phyloP scores from a whole-genome alignment of 1,284 basidiomycete genomes.

The Cutaneotrichosporon sp. region DNA sequence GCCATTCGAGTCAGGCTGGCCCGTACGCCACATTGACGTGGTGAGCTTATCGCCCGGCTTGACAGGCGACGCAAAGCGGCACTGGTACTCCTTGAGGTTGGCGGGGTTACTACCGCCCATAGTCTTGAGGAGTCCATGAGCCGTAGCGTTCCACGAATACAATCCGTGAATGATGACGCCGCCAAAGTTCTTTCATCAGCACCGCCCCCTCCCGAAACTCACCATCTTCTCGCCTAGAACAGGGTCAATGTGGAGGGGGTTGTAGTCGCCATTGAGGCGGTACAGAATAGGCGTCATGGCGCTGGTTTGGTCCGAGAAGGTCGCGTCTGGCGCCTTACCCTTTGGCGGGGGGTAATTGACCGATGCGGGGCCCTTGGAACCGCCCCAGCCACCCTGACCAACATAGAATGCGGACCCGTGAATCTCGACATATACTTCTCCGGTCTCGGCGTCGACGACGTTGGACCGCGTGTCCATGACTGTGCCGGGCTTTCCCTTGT shows the following conservation, averaged over 20 bases:
- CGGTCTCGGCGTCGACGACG: conserved; percentile 22
- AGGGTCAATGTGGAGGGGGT: conserved; percentile 26
- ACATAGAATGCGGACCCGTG: conserved; percentile 23
- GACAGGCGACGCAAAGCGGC: conserved; percentile 25
- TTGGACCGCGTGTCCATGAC: conserved; percentile 26
- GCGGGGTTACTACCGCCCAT: conserved; percentile 22
- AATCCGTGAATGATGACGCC: conserved; percentile 30
- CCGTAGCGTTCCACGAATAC: conserved; percentile 28
- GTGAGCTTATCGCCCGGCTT: conserved; percentile 27
- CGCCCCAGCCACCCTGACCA: conserved; percentile 28
- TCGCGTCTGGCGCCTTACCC: conserved; percentile 18
- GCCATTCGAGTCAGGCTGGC: conserved; percentile 25
- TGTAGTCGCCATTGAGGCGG: conserved; percentile 30
- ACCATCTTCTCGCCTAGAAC: conserved; percentile 26
- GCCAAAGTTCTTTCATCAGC: conserved; percentile 15
- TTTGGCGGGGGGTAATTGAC: conserved; percentile 17
- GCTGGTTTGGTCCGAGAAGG: conserved; percentile 19
- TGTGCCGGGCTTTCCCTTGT: conserved; percentile 28
- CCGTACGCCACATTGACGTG: conserved; percentile 20
- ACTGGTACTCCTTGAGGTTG: conserved; percentile 27
- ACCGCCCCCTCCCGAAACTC: neutral
- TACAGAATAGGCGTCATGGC: conserved; percentile 24
- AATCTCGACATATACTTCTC: conserved; percentile 19
- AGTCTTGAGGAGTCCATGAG: conserved; percentile 23
- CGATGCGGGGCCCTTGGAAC: conserved; percentile 23